Evolutionary conservation across 2,329 filamentous ascomycete genomes (phyloP).

Genomic region (Aschersonia sp.): DNA sequence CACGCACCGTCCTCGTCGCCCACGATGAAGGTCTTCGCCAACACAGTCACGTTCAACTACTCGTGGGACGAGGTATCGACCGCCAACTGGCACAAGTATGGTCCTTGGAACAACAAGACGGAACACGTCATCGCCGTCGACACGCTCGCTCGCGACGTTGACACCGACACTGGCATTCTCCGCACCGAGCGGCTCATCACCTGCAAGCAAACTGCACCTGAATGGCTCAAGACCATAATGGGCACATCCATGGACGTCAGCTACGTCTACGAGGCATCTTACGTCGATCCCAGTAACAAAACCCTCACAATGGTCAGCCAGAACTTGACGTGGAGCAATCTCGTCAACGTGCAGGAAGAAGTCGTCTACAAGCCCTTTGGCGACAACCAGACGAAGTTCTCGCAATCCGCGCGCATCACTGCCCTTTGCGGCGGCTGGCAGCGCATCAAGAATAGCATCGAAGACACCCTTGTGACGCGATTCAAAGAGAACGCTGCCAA

Average conservation of each 20-base stretch:
- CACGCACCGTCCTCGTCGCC: not conserved
- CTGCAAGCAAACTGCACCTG: conserved; percentile 50
- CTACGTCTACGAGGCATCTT: conserved; percentile 88
- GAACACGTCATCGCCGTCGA: conserved; percentile 93
- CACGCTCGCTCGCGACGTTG: conserved; percentile 59
- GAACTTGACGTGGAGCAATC: conserved; percentile 85
- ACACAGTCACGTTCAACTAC: conserved; percentile 82
- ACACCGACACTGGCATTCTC: conserved; percentile 41
- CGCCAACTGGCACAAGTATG: conserved; percentile 98
- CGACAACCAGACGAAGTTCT: conserved; percentile 57
- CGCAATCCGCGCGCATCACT: conserved; percentile 83
- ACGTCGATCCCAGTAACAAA: conserved; percentile 70
- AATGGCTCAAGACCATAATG: conserved; percentile 69
- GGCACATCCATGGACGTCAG: conserved; percentile 61
- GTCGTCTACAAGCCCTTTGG: conserved; percentile 62
- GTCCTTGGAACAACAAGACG: conserved; percentile 97
- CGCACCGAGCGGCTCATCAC: conserved; percentile 48
- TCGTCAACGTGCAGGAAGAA: conserved; percentile 85
- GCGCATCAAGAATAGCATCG: conserved; percentile 89
- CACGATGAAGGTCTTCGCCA: conserved; percentile 90
- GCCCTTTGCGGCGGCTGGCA: conserved; percentile 95
- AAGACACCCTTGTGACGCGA: conserved; percentile 75
- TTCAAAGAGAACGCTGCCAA: conserved; percentile 87
- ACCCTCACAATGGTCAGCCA: conserved; percentile 94
- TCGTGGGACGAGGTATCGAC: conserved; percentile 97